These are phyloP conservation scores for Jatropha podagrica DNA, from an alignment of 441 rosid genomes.

Conservation along the genomic window DNA sequence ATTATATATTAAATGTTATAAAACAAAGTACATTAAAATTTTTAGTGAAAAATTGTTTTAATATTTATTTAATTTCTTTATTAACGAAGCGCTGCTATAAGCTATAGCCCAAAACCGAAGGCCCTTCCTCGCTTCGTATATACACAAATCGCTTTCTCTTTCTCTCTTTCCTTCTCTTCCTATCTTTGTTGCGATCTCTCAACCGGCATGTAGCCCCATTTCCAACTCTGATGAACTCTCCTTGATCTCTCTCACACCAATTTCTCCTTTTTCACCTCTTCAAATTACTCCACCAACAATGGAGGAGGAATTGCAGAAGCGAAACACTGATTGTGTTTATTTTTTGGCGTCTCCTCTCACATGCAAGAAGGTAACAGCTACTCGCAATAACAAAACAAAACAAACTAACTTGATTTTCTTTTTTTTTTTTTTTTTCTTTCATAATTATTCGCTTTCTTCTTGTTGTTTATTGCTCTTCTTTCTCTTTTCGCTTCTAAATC, in stretches of 20 bases:
- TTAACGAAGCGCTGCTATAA: too few species aligned
- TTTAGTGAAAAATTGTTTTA: too few species aligned
- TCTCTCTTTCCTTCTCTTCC: too few species aligned
- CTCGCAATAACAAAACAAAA: not conserved
- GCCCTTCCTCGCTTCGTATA: too few species aligned
- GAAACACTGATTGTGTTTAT: conserved; percentile 64
- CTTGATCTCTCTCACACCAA: not conserved
- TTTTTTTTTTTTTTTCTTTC: too few species aligned
- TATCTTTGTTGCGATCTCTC: not conserved
- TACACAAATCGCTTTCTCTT: too few species aligned
- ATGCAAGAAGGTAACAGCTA: conserved; percentile 53
- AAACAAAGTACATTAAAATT: too few species aligned
- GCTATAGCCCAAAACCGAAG: too few species aligned
- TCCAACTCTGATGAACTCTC: not conserved
- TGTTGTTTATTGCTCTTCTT: not conserved
- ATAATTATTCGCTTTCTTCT: not conserved
- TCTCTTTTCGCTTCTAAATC: not conserved
- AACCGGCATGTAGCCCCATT: not conserved
- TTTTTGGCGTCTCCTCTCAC: conserved; percentile 70
- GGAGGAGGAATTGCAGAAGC: conserved; percentile 44
- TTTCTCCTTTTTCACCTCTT: not conserved
- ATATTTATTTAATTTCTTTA: too few species aligned
- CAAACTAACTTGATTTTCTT: too few species aligned
- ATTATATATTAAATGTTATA: too few species aligned
- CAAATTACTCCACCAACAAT: conserved; percentile 10